Base-by-base conservation (phyloP, 768 basidiomycete species). In the Kwoniella botswanensis region DNA sequence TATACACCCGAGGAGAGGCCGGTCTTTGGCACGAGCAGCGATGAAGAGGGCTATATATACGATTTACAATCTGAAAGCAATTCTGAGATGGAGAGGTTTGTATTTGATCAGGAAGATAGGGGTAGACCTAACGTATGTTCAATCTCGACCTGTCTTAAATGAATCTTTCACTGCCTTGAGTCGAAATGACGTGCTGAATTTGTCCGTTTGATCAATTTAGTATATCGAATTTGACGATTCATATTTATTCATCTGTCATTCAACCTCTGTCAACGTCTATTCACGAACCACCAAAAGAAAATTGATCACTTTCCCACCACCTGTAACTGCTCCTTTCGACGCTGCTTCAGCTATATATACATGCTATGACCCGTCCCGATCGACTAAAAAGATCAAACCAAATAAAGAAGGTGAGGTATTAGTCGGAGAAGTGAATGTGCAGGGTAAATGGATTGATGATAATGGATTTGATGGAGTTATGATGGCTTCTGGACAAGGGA, bases 141-240 rank as follows among this genome's bases (percentile, higher is more conserved):
- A 11, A 6, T 18, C 15, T 41, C 22, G 22, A 66, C 11, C 13
- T 29, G 56, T 12, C 22, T 55, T 15, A 56, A 1, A 22, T 60
- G n/a, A n/a, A 35, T 6, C 7, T 35, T 35, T 35, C 35, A 1
- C 35, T 35, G 7, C 4, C 35, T 35, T 9, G 35, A 35, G 35
- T 35, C 35, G 35, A 35, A 35, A 35, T 9, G 55, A 57, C 55
- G 26, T 57, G 55, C 21, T 22, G n/a, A 22, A 1, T 11, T 50
- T 18, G 46, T 22, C 26, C 17, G 41, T 35, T 6, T 35, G 7
- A 4, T 35, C 35, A 4, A 4, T 6, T 0, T 54, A 77, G 76
- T 80, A 80, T 63, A 66, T 80, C 65, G 79, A 80, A 55, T 76
- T 80, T 53, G 79, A 80, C 67, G 75, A 80, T 26, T 64, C 74